Base-by-base conservation (phyloP, 495 filamentous ascomycete genomes). In the Paragyromitra xinjiangensis region DNA sequence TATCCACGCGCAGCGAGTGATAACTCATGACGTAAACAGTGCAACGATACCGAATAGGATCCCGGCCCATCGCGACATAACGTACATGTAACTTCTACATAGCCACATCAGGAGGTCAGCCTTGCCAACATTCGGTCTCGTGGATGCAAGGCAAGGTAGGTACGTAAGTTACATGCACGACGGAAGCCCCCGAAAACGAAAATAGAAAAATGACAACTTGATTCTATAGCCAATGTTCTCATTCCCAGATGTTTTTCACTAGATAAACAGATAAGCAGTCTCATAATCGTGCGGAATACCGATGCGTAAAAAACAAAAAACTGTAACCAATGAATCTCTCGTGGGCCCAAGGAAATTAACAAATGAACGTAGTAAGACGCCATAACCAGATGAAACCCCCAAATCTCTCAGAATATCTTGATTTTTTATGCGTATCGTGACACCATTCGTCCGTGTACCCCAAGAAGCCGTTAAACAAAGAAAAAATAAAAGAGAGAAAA, bases 321-420 rank as follows among this genome's bases (percentile, higher is more conserved):
- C 12, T n/a, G 7, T 9, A 9, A 12, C 45, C 34, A 26, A 58
- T 56, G 19, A 26, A 69, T 56, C 19, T 48, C 2, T 48, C 37
- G n/a, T 29, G 19, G 6, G 3, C 14, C 42, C 22, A 14, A 50
- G 29, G 6, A 29, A 65, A 65, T 65, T 48, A 42, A n/a, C 22
- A 65, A 48, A 45, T 65, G 24, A 48, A 34, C 12, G 34, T 11
- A 50, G 26, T 24, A 39, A 48, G 11, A 71, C 68, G 68, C 68
- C 68, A 51, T 71, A 34, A 71, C 24, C 24, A 71, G 39, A 71
- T 37, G 29, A 62, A 12, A 62, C 44, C n/a, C 65, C 67, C 40
- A 59, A 39, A 63, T 19, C 6, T 24, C 8, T 22, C 11, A 22
- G 37, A 26, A 22, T 56, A 12, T 5, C 51, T 48, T 19, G 6